Evolutionary conservation across 2,329 filamentous ascomycete species (phyloP).

Genomic region (Neopestalotiopsis sp.): DNA sequence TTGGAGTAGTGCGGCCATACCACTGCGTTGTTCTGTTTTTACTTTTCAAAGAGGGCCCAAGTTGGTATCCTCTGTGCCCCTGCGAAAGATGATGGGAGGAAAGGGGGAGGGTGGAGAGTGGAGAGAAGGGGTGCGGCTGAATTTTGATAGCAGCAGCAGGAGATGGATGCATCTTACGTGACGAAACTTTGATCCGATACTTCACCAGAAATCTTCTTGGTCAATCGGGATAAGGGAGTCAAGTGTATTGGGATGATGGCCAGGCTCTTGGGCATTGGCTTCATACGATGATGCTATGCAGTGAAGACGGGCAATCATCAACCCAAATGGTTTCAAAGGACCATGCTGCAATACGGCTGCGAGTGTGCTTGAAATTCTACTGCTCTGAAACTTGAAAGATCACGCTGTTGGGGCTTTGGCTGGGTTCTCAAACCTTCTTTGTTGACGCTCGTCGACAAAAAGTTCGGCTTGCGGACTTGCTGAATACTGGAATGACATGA

Average conservation of each 20-base stretch:
- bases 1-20: constrained; percentile 35
- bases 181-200: not conserved
- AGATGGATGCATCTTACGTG: not conserved
- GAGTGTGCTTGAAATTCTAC: not conserved
- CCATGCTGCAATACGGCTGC: not conserved
- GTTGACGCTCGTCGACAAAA: not conserved
- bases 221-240: not conserved
- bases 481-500: not conserved
- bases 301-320: not conserved
- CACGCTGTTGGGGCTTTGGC: not conserved
- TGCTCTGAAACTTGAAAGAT: not conserved
- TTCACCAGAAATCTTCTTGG: not conserved
- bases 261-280: not conserved
- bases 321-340: not conserved
- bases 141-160: not conserved
- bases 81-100: not conserved
- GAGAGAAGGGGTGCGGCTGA: not conserved
- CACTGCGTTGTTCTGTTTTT: constrained; percentile 22
- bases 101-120: not conserved
- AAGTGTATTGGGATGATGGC: not conserved
- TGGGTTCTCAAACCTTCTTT: not conserved
- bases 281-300: not conserved
- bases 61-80: not conserved
- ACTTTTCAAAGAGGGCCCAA: not conserved
- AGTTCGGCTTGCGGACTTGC: not conserved